A percentile compares a stretch with the other conserved stretches of the same genome.
These are phyloP conservation scores for Albatrellus ellisii DNA, from an alignment of 768 basidiomycete species.

Conservation along the genomic window DNA sequence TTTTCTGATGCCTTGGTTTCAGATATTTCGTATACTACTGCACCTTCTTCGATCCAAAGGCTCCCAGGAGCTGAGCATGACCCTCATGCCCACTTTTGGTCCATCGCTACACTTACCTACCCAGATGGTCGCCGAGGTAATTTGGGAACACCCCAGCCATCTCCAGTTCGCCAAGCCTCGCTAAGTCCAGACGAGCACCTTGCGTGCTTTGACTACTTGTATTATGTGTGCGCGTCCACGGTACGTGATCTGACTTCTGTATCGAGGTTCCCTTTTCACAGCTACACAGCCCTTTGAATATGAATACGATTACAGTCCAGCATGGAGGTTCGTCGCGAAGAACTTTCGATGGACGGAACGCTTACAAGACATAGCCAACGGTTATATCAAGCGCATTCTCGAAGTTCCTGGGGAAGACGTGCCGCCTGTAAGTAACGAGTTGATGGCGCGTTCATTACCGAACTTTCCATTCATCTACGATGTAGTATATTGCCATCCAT, in stretches of 20 bases:
- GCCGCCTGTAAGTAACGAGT: slow-evolving; percentile 21
- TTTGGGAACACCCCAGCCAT: slow-evolving; percentile 17
- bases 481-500: slow-evolving; percentile 10
- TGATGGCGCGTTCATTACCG: not conserved
- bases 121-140: slow-evolving; percentile 19
- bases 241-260: slow-evolving; percentile 15
- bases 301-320: slow-evolving; percentile 21
- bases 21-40: slow-evolving; percentile 26
- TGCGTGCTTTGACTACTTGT: slow-evolving; percentile 28
- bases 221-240: slow-evolving; percentile 22
- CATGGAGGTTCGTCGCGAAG: slow-evolving; percentile 23
- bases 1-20: slow-evolving; percentile 2
- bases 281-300: slow-evolving; percentile 22
- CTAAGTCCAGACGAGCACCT: slow-evolving; percentile 26
- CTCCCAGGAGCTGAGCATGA: slow-evolving; percentile 21
- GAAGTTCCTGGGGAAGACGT: slow-evolving; percentile 16
- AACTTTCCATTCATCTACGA: not conserved
- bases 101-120: slow-evolving; percentile 21
- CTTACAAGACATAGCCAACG: slow-evolving; percentile 19
- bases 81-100: slow-evolving; percentile 21
- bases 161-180: slow-evolving; percentile 14
- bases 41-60: slow-evolving; percentile 21
- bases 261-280: slow-evolving; percentile 6
- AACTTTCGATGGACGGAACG: slow-evolving; percentile 22
- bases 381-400: slow-evolving; percentile 20